Evolutionary conservation across 148 eudicot genomes (phyloP), one percentile per base, ranked within the genome.

Genomic region (Heliosperma pusillum): DNA sequence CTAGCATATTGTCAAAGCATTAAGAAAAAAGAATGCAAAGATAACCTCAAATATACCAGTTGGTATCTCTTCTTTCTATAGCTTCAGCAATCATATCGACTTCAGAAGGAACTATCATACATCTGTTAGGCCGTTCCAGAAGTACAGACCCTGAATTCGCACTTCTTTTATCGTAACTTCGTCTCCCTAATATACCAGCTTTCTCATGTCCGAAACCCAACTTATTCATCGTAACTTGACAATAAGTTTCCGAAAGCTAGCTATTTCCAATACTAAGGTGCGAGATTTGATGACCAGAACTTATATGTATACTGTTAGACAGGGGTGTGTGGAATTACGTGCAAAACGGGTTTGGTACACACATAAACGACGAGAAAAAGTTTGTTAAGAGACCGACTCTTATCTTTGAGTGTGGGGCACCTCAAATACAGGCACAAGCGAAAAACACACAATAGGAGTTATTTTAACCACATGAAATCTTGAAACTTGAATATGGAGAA

Each of bases 11-110:
- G 22, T 60, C 58, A 45, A 4, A 24, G 50, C 60, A 57, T 26
- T 2, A 42, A 10, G 16, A 25, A 22, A 26, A 50, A 9, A 45
- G 47, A 29, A 36, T n/a, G 52, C 50, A 71, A 45, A 44, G 7
- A 59, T 73, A 65, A 50, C 15, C 25, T 4, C 22, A 15, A 16
- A 7, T 42, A 26, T 80, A 87, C 89, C 87, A 78, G 40, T 33
- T 70, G 16, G 60, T 27, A 68, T 68, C 72, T 76, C 80, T 85
- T 75, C 77, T 79, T 72, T 87, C 88, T 30, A 85, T 74, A 69
- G 86, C 76, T 77, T 85, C 80, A 21, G 86, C 90, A 57, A 82
- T 59, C 73, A 85, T 75, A 62, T 50, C 60, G 20, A 55, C 77
- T 29, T 75, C 64, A 24, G 81, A 62, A 19, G 83, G 84, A 77